These are phyloP conservation scores for Aspergillus steynii DNA, from an alignment of 495 filamentous ascomycete genomes.

Conservation along the genomic window DNA sequence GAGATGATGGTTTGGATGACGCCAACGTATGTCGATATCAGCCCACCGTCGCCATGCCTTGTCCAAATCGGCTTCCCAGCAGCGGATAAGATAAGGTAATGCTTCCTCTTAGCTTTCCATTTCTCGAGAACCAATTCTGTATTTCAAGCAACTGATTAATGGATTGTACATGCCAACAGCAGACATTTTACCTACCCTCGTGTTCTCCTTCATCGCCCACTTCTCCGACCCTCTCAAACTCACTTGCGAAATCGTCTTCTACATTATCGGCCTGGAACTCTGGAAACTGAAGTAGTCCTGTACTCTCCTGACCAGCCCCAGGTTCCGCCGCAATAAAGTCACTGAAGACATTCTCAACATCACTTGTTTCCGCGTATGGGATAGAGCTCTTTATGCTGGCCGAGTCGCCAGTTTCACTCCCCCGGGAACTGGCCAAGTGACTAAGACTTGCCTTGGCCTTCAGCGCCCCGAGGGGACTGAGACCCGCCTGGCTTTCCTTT, in stretches of 20 bases:
- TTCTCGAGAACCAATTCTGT: conserved; percentile 64
- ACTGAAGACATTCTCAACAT: conserved; percentile 82
- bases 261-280: conserved; percentile 56
- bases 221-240: conserved; percentile 78
- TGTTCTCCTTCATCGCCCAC: conserved; percentile 59
- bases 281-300: conserved; percentile 44
- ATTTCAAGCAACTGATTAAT: conserved; percentile 13
- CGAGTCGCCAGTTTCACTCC: conserved; percentile 71
- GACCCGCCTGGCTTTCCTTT: conserved; percentile 53
- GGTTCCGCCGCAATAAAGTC: conserved; percentile 51
- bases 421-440: conserved; percentile 47
- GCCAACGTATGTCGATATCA: conserved; percentile 93
- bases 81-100: conserved; percentile 93
- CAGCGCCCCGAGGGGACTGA: conserved; percentile 35
- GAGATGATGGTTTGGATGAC: conserved; percentile 97
- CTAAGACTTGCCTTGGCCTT: conserved; percentile 45
- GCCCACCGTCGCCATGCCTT: conserved; percentile 82
- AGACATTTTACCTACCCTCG: conserved; percentile 54
- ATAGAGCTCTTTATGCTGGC: conserved; percentile 82
- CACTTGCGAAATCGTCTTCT: conserved; percentile 65
- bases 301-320: conserved; percentile 24
- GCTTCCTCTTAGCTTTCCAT: conserved; percentile 90
- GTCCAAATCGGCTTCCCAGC: conserved; percentile 99
- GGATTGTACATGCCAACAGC: neutral
- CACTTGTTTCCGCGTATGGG: conserved; percentile 69